Evolutionary conservation across 805 yeast genomes (phyloP).

Genomic region (Candida ponderosae): DNA sequence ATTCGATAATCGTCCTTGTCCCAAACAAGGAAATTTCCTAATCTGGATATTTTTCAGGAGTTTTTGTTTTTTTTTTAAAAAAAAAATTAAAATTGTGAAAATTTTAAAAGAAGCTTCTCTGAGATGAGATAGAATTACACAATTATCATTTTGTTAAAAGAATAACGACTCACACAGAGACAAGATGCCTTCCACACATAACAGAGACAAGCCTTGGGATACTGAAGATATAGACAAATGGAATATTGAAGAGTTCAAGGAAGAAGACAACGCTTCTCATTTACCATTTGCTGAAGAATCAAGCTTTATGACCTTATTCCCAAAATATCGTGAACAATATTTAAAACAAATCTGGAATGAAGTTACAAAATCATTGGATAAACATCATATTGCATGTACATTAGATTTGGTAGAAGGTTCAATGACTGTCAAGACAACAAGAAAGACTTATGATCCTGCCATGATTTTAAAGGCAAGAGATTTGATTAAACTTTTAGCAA

Average conservation of each 20-base stretch:
- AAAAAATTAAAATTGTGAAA: not conserved
- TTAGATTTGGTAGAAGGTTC: conserved; percentile 92
- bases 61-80: not conserved
- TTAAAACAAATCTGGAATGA: conserved; percentile 89
- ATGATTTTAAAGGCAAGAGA: conserved; percentile 91
- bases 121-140: not conserved
- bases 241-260: conserved; percentile 80
- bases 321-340: conserved; percentile 91
- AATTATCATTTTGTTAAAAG: not conserved
- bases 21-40: not conserved
- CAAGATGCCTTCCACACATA: conserved; percentile 86
- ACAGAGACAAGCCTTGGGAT: conserved; percentile 97
- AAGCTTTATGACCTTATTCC: conserved; percentile 89
- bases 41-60: not conserved
- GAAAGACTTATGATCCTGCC: conserved; percentile 94
- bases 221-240: conserved; percentile 92
- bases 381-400: conserved; percentile 71
- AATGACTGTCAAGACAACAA: conserved; percentile 93
- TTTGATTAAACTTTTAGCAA: conserved; percentile 82
- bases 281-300: conserved; percentile 92
- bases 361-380: conserved; percentile 71
- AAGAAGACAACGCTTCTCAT: conserved; percentile 84
- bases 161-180: not conserved
- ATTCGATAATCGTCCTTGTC: not conserved
- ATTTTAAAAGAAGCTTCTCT: not conserved